Base-by-base conservation (phyloP, 371 early-diverging fungal genomes). In the Apophysomyces variabilis region DNA sequence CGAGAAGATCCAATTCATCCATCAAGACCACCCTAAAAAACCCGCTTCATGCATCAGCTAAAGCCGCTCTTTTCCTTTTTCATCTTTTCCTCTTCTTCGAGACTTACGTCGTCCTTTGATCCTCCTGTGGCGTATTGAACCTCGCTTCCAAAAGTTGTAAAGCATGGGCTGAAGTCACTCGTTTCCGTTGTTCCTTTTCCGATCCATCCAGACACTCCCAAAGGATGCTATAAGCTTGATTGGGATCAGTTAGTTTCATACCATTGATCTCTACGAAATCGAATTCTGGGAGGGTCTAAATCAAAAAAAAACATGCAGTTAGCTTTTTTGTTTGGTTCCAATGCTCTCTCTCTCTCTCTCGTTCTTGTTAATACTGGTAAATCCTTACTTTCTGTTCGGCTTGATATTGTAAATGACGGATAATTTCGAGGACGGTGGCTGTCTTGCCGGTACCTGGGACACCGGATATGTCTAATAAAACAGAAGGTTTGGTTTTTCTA, bases 391-490 rank as follows among this genome's bases (percentile, higher is more conserved):
- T 85, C 41, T 84, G 79, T 26, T 89, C 90, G n/a, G 86, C 87
- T 45, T 87, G 85, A 8, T 86, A 81, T 54, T 90, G 85, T 44
- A 96, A 80, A 36, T 89, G 79, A 8, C 90, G 84, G 36, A 99
- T 88, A 0, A 94, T 95, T 71, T 92, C 92, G 14, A 89, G 83
- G 0, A 99, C 93, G 0, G 98, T 97, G 0, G 97, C 98, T 0
- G 99, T 99, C 76, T 99, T 99, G 45, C 99, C 99, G 4, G 99
- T 98, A 1, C 99, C 99, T 0, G 98, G 97, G 0, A 97, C 95
- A 4, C 98, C 97, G n/a, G 96, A 93, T 14, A 98, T 92, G 73
- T 96, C 89, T 7, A 57, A 44, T 1, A 32, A 38, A 32, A 38
- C 36, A 35, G 4, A 2, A 57, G n/a, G 21, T 16, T 47, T 18